A percentile compares a stretch with the other conserved stretches of the same genome.
These are phyloP conservation scores for Aspergillus quadricinctus DNA, from an alignment of 2,329 filamentous ascomycete species.

Conservation along the genomic window DNA sequence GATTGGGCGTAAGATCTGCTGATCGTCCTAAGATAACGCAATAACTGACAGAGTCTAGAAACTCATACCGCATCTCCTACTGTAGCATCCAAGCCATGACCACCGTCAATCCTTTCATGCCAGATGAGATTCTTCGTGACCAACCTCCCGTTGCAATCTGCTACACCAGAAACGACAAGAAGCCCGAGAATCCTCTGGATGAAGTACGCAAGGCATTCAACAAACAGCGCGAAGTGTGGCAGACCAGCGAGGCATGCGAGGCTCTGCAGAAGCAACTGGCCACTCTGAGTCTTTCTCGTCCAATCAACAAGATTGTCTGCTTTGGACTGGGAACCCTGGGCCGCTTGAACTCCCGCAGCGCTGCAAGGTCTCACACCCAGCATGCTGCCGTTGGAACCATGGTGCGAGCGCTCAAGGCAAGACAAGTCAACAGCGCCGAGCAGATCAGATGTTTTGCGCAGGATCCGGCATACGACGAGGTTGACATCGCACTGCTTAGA, in stretches of 20 bases:
- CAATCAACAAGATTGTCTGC: conserved; percentile 22
- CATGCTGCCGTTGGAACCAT: conserved; percentile 23
- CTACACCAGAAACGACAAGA: conserved; percentile 8
- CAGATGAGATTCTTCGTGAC: conserved; percentile 9
- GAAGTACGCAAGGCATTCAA: conserved; percentile 9
- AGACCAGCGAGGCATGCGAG: conserved; percentile 13
- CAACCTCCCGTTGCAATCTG: conserved; percentile 14
- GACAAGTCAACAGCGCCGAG: background rate
- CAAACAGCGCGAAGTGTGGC: conserved; percentile 14
- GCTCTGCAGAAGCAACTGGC: conserved; percentile 11
- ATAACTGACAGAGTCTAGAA: conserved; percentile 3
- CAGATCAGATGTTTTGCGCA: conserved; percentile 22
- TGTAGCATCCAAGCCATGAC: conserved; percentile 16
- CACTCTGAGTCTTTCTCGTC: background rate
- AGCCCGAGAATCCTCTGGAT: background rate
- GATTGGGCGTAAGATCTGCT: conserved; percentile 12
- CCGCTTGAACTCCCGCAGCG: background rate
- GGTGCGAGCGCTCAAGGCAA: conserved; percentile 9
- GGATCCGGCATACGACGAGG: conserved; percentile 23
- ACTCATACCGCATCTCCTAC: conserved; percentile 18
- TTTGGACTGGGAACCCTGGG: conserved; percentile 20
- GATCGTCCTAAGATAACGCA: background rate
- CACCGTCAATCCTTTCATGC: conserved; percentile 8
- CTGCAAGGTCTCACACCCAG: conserved; percentile 15
- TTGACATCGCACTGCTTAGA: conserved; percentile 15